Percentiles rank a stretch among this genome's conserved stretches.
Conservation (phyloP, 192 early-diverging fungal species). For the Physocladia obscura region DNA sequence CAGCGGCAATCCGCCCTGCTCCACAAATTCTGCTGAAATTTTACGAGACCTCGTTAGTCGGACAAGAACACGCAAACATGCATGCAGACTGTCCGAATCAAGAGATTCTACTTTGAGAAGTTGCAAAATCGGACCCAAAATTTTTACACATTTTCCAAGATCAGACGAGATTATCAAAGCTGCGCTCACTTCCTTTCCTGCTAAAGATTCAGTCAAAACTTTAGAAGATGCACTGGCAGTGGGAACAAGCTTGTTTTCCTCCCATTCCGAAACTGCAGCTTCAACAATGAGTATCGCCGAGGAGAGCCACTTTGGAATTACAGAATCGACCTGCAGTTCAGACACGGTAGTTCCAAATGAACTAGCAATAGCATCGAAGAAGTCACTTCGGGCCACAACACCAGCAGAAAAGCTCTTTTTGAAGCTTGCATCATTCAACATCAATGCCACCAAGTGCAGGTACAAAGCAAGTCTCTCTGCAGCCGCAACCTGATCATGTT, state of each 20-base stretch:
- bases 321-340: neutral
- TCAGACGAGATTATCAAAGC: neutral
- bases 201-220: neutral
- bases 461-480: constrained; percentile 43
- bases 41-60: constrained; percentile 74
- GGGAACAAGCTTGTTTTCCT: constrained; percentile 49
- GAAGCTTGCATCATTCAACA: constrained; percentile 58
- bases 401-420: constrained; percentile 44
- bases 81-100: constrained; percentile 57
- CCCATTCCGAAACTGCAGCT: constrained; percentile 56
- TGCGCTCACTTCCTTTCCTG: no score
- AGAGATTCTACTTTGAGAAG: constrained; percentile 30
- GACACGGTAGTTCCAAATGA: neutral
- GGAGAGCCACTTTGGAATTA: constrained; percentile 20
- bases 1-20: constrained; percentile 62
- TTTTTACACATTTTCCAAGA: constrained; percentile 9
- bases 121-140: constrained; percentile 31
- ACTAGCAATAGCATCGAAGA: neutral
- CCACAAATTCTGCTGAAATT: constrained; percentile 67
- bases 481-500: neutral
- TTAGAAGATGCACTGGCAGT: neutral
- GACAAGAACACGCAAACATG: constrained; percentile 76
- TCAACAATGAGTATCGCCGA: constrained; percentile 61
- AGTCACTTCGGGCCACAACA: constrained; percentile 19
- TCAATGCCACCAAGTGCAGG: constrained; percentile 59